Evolutionary conservation across 805 yeast species (phyloP), one percentile per base, ranked within the genome.

Genomic region (Priceomyces medius): DNA sequence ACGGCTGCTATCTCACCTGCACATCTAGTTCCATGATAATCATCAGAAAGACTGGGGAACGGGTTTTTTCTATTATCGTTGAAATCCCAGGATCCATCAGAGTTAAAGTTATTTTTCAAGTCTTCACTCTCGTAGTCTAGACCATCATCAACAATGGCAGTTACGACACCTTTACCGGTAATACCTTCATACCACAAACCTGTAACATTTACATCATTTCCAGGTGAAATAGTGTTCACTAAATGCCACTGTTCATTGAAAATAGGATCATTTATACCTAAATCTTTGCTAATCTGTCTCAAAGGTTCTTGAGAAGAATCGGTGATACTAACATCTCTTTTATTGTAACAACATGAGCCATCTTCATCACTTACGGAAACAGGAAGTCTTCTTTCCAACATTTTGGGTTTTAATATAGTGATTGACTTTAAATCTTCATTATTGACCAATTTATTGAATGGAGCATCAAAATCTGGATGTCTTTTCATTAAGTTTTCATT

Each of bases 1-100:
- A 83, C 93, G 3, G 87, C 88, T 0, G 97, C 97, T 43, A 93
- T 85, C 63, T 93, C 99, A 28, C 97, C 98, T 2, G 99, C 98
- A 68, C 99, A 93, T 49, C 99, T 71, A 0, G 99, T 93, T 5
- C 99, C 99, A 61, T 93, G 99, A 52, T 82, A 81, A 60, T 93
- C 99, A 59, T 86, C 95, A 7, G 53, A 62, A 20, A 91, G 71
- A 42, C 82, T 70, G 8, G 99, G 99, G 52, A 77, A 80, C 2
- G 99, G 99, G 35, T 81, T 66, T 17, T 79, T 73, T 0, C 73
- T 74, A 53, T 86, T 82, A 53, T 80, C 85, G 59, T 93, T 93
- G 63, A 79, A 93, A 65, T 93, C 99, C 87, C 91, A 93, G 6
- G 97, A 88, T 3, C 98, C 99, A 48, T 79, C 80, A 10, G 71